Evolutionary conservation across 495 filamentous ascomycete species (phyloP).

Genomic region (Xylaria flabelliformis): DNA sequence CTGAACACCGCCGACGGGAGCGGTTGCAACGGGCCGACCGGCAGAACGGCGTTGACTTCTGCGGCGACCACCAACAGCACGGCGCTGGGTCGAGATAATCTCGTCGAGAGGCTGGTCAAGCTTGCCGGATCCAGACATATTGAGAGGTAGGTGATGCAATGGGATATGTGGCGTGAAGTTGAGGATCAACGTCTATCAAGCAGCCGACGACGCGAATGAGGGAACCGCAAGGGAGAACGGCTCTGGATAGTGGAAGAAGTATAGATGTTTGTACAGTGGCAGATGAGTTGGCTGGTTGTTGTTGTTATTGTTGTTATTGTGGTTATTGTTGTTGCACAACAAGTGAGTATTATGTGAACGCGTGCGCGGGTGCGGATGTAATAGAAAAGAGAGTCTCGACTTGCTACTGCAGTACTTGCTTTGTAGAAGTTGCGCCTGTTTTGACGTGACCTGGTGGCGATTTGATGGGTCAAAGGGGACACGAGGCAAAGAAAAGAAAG

Average conservation of each 20-base stretch:
- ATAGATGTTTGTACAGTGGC: slow-evolving; percentile 11
- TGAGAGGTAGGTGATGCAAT: slow-evolving; percentile 46
- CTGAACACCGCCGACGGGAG: slow-evolving; percentile 85
- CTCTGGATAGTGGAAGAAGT: neutral
- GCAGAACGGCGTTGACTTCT: slow-evolving; percentile 57
- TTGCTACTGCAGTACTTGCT: slow-evolving; percentile 25
- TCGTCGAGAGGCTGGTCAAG: slow-evolving; percentile 95
- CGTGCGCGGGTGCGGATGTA: slow-evolving; percentile 5
- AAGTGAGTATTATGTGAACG: slow-evolving; percentile 5
- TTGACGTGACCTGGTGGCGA: neutral
- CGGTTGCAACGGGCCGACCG: slow-evolving; percentile 59
- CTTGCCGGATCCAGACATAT: slow-evolving; percentile 85
- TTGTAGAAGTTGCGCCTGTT: slow-evolving; percentile 8
- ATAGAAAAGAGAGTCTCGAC: slow-evolving; percentile 15
- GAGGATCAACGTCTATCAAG: slow-evolving; percentile 26
- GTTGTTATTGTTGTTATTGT: no score
- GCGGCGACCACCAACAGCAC: slow-evolving; percentile 59
- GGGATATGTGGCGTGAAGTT: slow-evolving; percentile 25
- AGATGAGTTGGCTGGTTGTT: neutral
- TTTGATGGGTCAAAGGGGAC: slow-evolving; percentile 1
- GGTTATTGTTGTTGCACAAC: slow-evolving; percentile 5
- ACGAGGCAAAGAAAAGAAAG: slow-evolving; percentile 5
- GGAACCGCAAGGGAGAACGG: slow-evolving; percentile 19
- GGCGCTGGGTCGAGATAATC: slow-evolving; percentile 80
- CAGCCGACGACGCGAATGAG: slow-evolving; percentile 30